Evolutionary conservation across 495 filamentous ascomycete genomes (phyloP), one percentile per base, ranked within the genome.

Genomic region (Tuber calosporum): DNA sequence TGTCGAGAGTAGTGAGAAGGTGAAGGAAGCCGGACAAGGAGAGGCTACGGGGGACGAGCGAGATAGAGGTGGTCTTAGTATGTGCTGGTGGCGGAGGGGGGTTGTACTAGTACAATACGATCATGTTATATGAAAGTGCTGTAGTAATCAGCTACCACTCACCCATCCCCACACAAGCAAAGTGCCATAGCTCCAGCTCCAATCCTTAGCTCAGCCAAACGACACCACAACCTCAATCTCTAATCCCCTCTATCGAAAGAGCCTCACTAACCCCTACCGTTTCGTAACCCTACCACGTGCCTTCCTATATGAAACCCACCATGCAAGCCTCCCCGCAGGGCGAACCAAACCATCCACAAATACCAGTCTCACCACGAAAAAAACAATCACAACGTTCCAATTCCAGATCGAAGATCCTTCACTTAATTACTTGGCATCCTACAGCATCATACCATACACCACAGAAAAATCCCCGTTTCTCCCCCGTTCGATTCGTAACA

Each of bases 1-100:
- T 80, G 83, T 82, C 36, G 70, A 81, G 78, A 81, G 77, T 0
- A 79, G 81, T 58, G 82, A 84, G 79, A 80, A 83, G 75, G 72
- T 82, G 42, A 74, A 80, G 73, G 74, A 81, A 70, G 76, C 78
- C 66, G 79, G 75, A 22, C 67, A 77, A 76, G 79, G 73, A 71
- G 76, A 83, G 38, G 79, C 72, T 53, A 84, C 78, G 6, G 82
- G 83, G 7, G 69, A 78, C 20, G 79, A 77, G 38, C 79, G n/a
- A n/a, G n/a, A n/a, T n/a, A 70, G 71, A 78, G 83, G 58, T 11
- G 38, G 9, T 15, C 15, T 42, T 20, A 8, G 43, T 22, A 48
- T 48, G 43, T 48, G 43, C 13, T 22, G 20, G 43, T 48, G 7
- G 82, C 66, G 13, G 6, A 19, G 42, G 4, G 39, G 17, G 11